phyloP scores from a whole-genome alignment of 2,329 filamentous ascomycete genomes.

The Herpotrichia juniperi region DNA sequence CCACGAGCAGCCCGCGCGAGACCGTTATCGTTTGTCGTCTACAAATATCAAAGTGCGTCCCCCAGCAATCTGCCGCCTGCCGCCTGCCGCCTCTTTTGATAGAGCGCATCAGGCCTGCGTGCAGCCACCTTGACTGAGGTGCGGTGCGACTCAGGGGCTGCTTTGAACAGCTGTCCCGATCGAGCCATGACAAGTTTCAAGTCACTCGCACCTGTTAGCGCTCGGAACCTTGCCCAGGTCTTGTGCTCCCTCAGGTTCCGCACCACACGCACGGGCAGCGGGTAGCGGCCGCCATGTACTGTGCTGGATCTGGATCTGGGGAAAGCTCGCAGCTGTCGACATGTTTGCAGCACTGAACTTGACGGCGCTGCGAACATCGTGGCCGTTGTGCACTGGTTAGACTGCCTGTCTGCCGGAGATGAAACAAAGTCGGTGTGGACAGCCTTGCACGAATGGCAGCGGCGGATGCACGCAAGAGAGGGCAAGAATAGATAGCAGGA shows the following conservation, averaged over 20 bases:
- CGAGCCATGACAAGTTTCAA: conserved; percentile 35
- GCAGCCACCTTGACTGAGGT: neutral
- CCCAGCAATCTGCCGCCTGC: neutral
- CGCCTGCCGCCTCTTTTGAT: conserved; percentile 3
- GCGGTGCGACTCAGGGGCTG: conserved; percentile 32
- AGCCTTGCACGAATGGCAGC: conserved; percentile 24
- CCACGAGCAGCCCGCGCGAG: conserved; percentile 14
- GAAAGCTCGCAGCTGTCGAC: conserved; percentile 22
- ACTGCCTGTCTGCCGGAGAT: conserved; percentile 24
- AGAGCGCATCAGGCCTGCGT: neutral
- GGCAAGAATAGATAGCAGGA: conserved; percentile 8
- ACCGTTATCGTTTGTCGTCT: conserved; percentile 24
- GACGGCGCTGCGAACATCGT: conserved; percentile 20
- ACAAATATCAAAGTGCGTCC: neutral
- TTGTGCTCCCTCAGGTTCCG: conserved; percentile 25
- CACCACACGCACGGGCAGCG: conserved; percentile 24
- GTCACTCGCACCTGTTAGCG: conserved; percentile 20
- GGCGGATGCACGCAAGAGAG: neutral
- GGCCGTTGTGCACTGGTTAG: conserved; percentile 27
- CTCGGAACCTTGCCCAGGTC: conserved; percentile 16
- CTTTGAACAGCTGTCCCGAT: conserved; percentile 26
- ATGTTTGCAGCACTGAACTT: neutral
- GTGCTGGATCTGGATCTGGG: conserved; percentile 32
- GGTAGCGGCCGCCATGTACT: conserved; percentile 27
- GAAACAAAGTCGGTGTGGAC: conserved; percentile 39